phyloP scores from a whole-genome alignment of 2,329 filamentous ascomycete species.

The Fusarium sp. region DNA sequence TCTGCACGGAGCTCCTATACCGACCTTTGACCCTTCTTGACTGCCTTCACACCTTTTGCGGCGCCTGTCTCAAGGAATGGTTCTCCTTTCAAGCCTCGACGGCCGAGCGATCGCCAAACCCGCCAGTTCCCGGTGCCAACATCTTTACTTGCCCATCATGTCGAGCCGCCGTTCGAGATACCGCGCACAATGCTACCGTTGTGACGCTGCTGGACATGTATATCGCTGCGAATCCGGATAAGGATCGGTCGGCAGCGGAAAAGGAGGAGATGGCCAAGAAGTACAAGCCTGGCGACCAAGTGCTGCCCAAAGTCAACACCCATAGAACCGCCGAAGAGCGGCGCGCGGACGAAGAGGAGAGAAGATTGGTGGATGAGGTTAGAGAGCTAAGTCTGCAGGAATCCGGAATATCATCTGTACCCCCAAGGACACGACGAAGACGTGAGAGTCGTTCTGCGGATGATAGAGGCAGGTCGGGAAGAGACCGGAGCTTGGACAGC shows the following conservation, averaged over 20 bases:
- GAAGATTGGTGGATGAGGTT: conserved; percentile 76
- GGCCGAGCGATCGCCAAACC: conserved; percentile 61
- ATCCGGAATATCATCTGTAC: conserved; percentile 59
- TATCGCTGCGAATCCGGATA: conserved; percentile 80
- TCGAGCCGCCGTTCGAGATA: conserved; percentile 85
- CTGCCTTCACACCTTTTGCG: conserved; percentile 96
- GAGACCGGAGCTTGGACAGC: conserved; percentile 46
- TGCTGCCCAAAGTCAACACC: conserved; percentile 72
- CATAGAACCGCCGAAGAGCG: conserved; percentile 63
- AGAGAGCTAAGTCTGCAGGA: conserved; percentile 79
- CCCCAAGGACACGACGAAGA: conserved; percentile 44
- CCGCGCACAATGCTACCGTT: conserved; percentile 89
- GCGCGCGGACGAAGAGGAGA: conserved; percentile 72
- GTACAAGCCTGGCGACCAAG: conserved; percentile 84
- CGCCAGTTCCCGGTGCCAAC: conserved; percentile 58
- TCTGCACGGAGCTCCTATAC: conserved; percentile 95
- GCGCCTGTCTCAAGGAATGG: conserved; percentile 95
- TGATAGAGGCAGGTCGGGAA: conserved; percentile 44
- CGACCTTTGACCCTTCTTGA: conserved; percentile 91
- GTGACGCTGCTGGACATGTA: conserved; percentile 92
- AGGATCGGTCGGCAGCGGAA: conserved; percentile 75
- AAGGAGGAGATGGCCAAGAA: conserved; percentile 78
- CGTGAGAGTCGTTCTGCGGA: conserved; percentile 51
- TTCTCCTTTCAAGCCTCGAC: conserved; percentile 81
- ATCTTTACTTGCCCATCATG: conserved; percentile 93